Percentiles rank a stretch among this genome's conserved stretches.
Evolutionary conservation across 2,329 filamentous ascomycete genomes (phyloP).

Genomic region (Trichophyton benhamiae): DNA sequence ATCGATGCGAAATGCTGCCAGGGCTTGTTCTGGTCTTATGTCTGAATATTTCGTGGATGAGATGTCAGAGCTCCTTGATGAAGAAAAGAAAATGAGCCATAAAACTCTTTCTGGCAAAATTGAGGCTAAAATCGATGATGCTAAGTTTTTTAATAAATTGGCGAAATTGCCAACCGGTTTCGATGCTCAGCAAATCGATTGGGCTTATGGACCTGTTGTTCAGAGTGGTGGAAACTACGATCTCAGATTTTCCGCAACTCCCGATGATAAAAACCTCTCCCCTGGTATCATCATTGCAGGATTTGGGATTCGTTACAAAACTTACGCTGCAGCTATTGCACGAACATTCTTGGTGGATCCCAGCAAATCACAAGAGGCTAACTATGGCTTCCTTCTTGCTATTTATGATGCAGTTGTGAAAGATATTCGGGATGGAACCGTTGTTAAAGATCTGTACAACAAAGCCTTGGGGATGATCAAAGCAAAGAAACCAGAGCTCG

Average conservation of each 20-base stretch:
- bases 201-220: constrained; percentile 79
- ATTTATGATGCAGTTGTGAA: constrained; percentile 86
- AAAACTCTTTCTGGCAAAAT: constrained; percentile 75
- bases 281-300: constrained; percentile 88
- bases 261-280: constrained; percentile 73
- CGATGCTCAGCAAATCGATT: constrained; percentile 79
- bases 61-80: constrained; percentile 90
- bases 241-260: constrained; percentile 62
- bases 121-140: constrained; percentile 79
- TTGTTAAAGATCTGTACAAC: constrained; percentile 79
- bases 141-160: constrained; percentile 80
- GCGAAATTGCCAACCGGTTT: constrained; percentile 76
- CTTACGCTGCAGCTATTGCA: constrained; percentile 83
- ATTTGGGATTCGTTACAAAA: constrained; percentile 87
- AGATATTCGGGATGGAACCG: constrained; percentile 73
- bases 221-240: constrained; percentile 96
- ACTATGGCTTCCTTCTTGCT: constrained; percentile 76
- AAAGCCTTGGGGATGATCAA: constrained; percentile 73
- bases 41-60: constrained; percentile 95
- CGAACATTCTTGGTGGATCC: constrained; percentile 94
- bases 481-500: constrained; percentile 85
- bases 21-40: constrained; percentile 88
- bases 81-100: constrained; percentile 95
- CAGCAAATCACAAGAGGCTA: constrained; percentile 87
- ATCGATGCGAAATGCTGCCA: constrained; percentile 84